Evolutionary conservation across 768 basidiomycete species (phyloP), one percentile per base, ranked within the genome.

Genomic region (Phanerodontia chrysosporium): DNA sequence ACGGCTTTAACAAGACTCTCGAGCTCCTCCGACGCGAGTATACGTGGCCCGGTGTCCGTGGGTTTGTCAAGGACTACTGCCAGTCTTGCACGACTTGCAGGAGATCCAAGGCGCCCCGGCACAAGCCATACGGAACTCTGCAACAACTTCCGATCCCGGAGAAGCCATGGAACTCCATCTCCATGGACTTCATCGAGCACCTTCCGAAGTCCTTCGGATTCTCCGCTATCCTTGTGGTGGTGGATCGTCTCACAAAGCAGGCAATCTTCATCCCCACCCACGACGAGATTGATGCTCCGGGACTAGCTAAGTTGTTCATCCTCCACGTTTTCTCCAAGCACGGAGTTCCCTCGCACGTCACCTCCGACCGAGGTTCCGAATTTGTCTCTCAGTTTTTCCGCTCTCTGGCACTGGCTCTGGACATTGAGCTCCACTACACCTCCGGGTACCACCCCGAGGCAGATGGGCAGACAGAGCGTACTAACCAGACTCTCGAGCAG

Each of bases 401-500:
- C 68, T 21, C 75, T 74, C 57, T 72, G 65, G 24, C 51, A 36
- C 3, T 0, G 36, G 13, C 49, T 55, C 7, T 73, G n/a, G 69
- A 67, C 0, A 59, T 64, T 4, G 24, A 55, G 13, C 32, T 35
- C 1, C 55, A 61, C 51, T 62, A 60, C 3, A 48, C 74, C 0
- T 70, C 76, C 1, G 73, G 71, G 0, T 69, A 75, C 49, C 77
- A 78, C 57, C 76, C 74, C 0, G 74, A 78, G 58, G 70, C 74
- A 0, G 71, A 79, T 60, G 75, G 76, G 1, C 72, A 73, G 48
- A 73, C 74, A 2, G 74, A 78, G 58, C 32, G 68, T 8, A 58
- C 71, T 14, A 76, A 77, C 48, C 72, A 74, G 53, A 51, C 61
- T 0, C 24, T 76, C 1, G 73, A 76, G 58, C 39, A 44, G 51